Evolutionary conservation across 768 basidiomycete genomes (phyloP), one percentile per base, ranked within the genome.

Genomic region (Chalciporus pseudorubinellus): DNA sequence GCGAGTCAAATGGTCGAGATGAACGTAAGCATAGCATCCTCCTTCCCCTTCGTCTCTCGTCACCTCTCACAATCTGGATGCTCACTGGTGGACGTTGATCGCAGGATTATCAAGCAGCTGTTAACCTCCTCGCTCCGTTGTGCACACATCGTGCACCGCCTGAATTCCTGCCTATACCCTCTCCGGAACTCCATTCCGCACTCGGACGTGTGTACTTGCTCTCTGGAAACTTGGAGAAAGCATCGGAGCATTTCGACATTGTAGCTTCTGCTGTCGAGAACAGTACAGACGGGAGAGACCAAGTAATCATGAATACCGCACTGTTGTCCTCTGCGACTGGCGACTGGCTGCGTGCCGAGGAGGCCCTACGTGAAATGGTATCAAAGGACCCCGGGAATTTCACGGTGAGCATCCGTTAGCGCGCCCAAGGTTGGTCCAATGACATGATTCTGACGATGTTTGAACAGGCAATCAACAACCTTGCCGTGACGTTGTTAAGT

Each of bases 1-100:
- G 89, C 89, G 2, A 87, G 86, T 31, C 89, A 92, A 68, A 69
- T 92, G 62, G 73, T 89, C 46, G 91, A 93, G 69, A 89, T 91
- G 84, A 89, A 89, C 76, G 89, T 87, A 41, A 19, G 71, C 50
- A 3, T 10, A 33, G 18, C n/a, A n/a, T n/a, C n/a, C 19, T 39
- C 16, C 28, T 11, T 22, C 34, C 24, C 7, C 24, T 24, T 24
- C 7, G 24, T 24, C n/a, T n/a, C n/a, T n/a, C n/a, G n/a, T n/a
- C n/a, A n/a, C n/a, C n/a, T 44, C 18, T 48, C 7, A 31, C 21
- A 33, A 9, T 4, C 26, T 28, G 26, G 9, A 28, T 28, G 26
- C 12, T n/a, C n/a, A 33, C 31, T 13, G 8, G 13, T 20, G 21
- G 41, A 51, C 28, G n/a, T 29, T 40, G 28, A 22, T 24, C 18